These are phyloP conservation scores for Penicillium chermesinum DNA, from an alignment of 495 filamentous ascomycete genomes.

Conservation along the genomic window DNA sequence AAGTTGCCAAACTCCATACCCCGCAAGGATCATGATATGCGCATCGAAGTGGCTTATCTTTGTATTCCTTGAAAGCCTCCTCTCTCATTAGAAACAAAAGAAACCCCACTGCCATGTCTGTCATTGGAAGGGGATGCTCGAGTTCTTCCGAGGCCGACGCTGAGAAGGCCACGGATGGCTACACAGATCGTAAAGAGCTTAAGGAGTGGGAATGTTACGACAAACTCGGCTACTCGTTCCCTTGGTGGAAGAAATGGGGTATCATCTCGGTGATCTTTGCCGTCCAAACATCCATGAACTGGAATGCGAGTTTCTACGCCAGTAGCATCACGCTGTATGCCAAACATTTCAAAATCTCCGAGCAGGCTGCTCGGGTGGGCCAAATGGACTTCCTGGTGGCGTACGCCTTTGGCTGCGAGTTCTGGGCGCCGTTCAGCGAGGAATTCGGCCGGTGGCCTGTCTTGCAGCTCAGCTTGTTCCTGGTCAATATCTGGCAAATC, in stretches of 20 bases:
- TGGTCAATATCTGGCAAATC: conserved; percentile 74
- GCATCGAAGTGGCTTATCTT: conserved; percentile 1
- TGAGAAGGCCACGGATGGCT: conserved; percentile 36
- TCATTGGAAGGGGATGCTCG: conserved; percentile 11
- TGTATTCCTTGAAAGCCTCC: not conserved
- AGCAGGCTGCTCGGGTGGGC: conserved; percentile 60
- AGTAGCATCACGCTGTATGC: conserved; percentile 60
- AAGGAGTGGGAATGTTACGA: conserved; percentile 57
- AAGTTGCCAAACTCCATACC: not conserved
- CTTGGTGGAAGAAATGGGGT: conserved; percentile 67
- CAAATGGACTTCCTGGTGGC: conserved; percentile 66
- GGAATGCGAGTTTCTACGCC: conserved; percentile 71
- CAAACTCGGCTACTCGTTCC: conserved; percentile 60
- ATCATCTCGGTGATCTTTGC: conserved; percentile 69
- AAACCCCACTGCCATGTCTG: conserved; percentile 6
- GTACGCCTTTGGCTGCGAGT: conserved; percentile 76
- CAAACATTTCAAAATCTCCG: conserved; percentile 56
- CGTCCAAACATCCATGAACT: conserved; percentile 81
- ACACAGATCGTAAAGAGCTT: conserved; percentile 37
- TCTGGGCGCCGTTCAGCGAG: conserved; percentile 82
- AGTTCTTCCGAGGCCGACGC: conserved; percentile 5
- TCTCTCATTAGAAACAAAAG: conserved; percentile 18
- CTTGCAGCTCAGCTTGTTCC: conserved; percentile 60
- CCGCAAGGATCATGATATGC: not conserved
- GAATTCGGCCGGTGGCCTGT: conserved; percentile 71